These are phyloP conservation scores for Fraxinus xanthoxyloides DNA, from an alignment of 305 asterid genomes.

Conservation along the genomic window DNA sequence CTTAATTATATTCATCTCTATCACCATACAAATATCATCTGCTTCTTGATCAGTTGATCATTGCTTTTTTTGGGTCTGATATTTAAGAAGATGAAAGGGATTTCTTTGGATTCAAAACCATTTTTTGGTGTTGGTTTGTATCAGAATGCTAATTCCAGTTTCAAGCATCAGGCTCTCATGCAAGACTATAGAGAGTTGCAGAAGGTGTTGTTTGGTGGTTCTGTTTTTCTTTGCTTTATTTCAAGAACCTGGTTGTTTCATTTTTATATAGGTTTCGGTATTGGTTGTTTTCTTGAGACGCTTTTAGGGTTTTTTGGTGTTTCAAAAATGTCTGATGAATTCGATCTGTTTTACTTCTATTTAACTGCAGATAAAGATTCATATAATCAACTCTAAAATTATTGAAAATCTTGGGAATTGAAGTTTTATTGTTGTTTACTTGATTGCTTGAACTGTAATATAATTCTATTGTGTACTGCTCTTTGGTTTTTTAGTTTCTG, in stretches of 20 bases:
- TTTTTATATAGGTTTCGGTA: not conserved
- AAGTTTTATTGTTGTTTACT: not conserved
- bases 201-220: conserved; percentile 25
- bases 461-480: not conserved
- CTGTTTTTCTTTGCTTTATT: not conserved
- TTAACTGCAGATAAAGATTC: not conserved
- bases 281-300: not conserved
- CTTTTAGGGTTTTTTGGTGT: not conserved
- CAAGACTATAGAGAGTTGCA: conserved; percentile 43
- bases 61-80: conserved; percentile 25
- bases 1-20: conserved; percentile 2
- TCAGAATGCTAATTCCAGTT: conserved; percentile 26
- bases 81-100: conserved; percentile 44
- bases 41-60: conserved; percentile 1
- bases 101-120: conserved; percentile 18
- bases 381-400: not conserved
- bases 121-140: conserved; percentile 10
- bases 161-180: conserved; percentile 37
- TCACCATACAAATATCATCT: conserved; percentile 14
- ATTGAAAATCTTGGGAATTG: not conserved
- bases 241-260: not conserved
- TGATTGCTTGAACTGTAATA: not conserved
- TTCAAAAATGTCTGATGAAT: not conserved
- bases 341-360: not conserved
- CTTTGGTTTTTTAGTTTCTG: not conserved